Conservation (phyloP, 495 filamentous ascomycete genomes). For the Physcia stellaris region DNA sequence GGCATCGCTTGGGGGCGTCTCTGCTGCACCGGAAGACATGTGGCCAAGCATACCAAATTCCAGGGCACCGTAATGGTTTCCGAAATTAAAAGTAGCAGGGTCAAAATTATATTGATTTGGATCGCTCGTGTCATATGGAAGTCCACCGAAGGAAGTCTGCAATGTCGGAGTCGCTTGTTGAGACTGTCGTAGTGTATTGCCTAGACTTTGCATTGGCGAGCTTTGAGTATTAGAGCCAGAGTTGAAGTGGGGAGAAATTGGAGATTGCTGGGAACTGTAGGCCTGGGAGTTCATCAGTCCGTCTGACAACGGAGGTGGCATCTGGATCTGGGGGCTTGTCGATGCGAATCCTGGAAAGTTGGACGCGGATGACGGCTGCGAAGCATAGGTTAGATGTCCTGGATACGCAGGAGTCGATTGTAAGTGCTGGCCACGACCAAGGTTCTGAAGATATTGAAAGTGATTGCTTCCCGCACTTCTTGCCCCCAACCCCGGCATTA, state of each 20-base stretch:
- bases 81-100: constrained; percentile 84
- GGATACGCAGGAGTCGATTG: constrained; percentile 7
- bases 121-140: constrained; percentile 79
- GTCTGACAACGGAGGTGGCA: constrained; percentile 27
- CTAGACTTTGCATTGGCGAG: constrained; percentile 17
- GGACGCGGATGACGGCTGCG: constrained; percentile 4
- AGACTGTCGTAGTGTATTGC: constrained; percentile 8
- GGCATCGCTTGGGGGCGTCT: constrained; percentile 56
- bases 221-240: constrained; percentile 12
- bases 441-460: constrained; percentile 7
- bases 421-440: constrained; percentile 4
- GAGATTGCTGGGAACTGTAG: constrained; percentile 49
- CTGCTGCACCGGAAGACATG: constrained; percentile 75
- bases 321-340: constrained; percentile 20
- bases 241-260: constrained; percentile 52
- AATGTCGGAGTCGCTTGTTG: constrained; percentile 17
- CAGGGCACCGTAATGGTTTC: constrained; percentile 82
- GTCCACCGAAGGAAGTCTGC: constrained; percentile 38
- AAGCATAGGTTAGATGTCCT: constrained; percentile 8
- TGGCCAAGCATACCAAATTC: constrained; percentile 93
- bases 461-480: constrained; percentile 27
- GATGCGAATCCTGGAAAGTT: constrained; percentile 7
- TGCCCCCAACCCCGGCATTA: constrained; percentile 44
- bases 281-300: constrained; percentile 25
- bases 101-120: constrained; percentile 88